phyloP scores from a whole-genome alignment of 2,329 filamentous ascomycete species.

The Colletotrichum theobromicola region DNA sequence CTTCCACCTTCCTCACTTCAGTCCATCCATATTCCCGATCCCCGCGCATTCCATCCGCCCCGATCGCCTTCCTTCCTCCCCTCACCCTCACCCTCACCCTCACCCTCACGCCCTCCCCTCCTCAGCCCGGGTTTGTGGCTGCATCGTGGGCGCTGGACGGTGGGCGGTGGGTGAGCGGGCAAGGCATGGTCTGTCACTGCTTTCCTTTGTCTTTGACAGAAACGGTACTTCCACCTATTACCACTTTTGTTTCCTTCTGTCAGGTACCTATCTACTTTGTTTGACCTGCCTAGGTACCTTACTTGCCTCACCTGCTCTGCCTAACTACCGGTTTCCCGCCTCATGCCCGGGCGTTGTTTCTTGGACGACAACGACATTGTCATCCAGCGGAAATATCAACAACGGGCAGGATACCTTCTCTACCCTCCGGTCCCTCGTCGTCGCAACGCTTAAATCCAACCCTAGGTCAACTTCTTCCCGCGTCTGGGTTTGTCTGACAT shows the following conservation, averaged over 20 bases:
- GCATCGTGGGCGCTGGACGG: neutral
- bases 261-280: too few species aligned
- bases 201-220: neutral
- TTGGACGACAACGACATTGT: neutral
- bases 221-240: neutral
- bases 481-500: neutral
- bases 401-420: neutral
- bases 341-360: neutral
- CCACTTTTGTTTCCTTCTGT: neutral
- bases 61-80: conserved; percentile 10
- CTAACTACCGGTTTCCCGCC: neutral
- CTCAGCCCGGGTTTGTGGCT: conserved; percentile 5
- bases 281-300: neutral
- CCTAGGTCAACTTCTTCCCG: neutral
- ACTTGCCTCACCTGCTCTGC: neutral
- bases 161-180: neutral
- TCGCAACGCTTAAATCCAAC: neutral
- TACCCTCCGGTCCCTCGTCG: neutral
- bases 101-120: neutral
- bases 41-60: conserved; percentile 21
- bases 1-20: neutral
- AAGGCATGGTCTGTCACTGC: neutral
- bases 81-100: neutral
- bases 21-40: too few species aligned
- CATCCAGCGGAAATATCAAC: neutral